Percentiles rank a stretch among this genome's conserved stretches.
Conservation (phyloP, 169 alveolate genomes). For the Blepharisma undulans region DNA sequence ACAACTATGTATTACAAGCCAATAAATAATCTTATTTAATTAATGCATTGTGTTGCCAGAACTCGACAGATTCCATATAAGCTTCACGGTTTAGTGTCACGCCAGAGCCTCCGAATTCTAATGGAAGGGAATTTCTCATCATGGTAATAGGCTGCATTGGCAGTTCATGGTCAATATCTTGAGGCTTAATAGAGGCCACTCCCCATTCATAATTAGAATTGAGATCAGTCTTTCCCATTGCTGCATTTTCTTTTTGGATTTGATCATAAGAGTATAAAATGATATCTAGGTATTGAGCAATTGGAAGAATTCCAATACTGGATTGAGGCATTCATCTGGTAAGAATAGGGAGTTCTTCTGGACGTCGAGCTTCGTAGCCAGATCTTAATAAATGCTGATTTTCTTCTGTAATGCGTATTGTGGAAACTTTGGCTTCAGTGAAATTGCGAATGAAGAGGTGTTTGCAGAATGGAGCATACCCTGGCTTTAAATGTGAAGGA, state of each 20-base stretch:
- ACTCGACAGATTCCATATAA: constrained; percentile 92
- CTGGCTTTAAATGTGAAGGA: constrained; percentile 75
- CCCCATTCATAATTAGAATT: constrained; percentile 89
- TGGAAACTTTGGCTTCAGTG: constrained; percentile 88
- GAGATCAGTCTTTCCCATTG: constrained; percentile 53
- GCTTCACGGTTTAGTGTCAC: constrained; percentile 91
- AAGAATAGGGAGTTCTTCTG: constrained; percentile 96
- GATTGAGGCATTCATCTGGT: constrained; percentile 92
- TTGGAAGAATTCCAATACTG: constrained; percentile 58
- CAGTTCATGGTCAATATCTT: constrained; percentile 88
- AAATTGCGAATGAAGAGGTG: constrained; percentile 95
- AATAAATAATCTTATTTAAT: constrained; percentile 52
- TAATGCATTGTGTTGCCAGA: constrained; percentile 94
- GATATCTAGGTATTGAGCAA: constrained; percentile 92
- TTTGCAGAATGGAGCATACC: constrained; percentile 98
- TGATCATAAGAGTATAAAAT: constrained; percentile 95
- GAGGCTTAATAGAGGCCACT: constrained; percentile 88
- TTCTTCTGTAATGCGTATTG: constrained; percentile 89
- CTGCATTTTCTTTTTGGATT: constrained; percentile 89
- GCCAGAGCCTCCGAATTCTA: constrained; percentile 98
- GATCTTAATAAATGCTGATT: constrained; percentile 87
- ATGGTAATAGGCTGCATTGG: constrained; percentile 98
- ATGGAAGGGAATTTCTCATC: constrained; percentile 94
- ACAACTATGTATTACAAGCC: not conserved
- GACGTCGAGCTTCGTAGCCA: constrained; percentile 93